These are phyloP conservation scores for Starmerella sp. DNA, from an alignment of 805 yeast species.

Conservation along the genomic window DNA sequence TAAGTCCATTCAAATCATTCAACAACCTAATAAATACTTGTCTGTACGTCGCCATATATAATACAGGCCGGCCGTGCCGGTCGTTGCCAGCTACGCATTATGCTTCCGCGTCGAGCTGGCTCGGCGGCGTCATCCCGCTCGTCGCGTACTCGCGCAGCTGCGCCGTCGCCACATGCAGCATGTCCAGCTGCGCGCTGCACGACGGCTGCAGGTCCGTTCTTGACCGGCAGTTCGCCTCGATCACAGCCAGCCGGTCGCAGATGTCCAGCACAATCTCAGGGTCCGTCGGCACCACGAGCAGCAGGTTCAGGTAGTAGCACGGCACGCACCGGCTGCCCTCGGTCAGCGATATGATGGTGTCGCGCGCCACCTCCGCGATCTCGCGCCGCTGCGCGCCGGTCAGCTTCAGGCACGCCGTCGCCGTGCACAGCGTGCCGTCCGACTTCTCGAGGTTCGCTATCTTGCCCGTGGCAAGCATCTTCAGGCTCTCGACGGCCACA, in stretches of 20 bases:
- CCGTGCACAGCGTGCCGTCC: slow-evolving; percentile 5
- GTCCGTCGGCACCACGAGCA: slow-evolving; percentile 30
- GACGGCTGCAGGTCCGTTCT: background rate
- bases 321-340: slow-evolving; percentile 5
- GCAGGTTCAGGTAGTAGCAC: slow-evolving; percentile 18
- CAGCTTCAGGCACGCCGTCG: slow-evolving; percentile 4
- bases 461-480: slow-evolving; percentile 38
- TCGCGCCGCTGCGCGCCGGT: slow-evolving; percentile 10
- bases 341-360: slow-evolving; percentile 10
- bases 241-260: slow-evolving; percentile 25
- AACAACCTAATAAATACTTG: background rate
- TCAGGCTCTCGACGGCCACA: slow-evolving; percentile 54
- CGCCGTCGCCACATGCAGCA: slow-evolving; percentile 10
- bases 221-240: background rate
- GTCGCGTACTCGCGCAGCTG: slow-evolving; percentile 10
- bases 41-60: background rate
- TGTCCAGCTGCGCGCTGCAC: slow-evolving; percentile 7
- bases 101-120: background rate
- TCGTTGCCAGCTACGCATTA: background rate
- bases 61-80: background rate
- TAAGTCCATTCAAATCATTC: too few relatives aligned
- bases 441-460: slow-evolving; percentile 1
- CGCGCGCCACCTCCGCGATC: slow-evolving; percentile 14
- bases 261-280: slow-evolving; percentile 26
- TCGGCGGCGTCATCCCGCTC: background rate